Evolutionary conservation across 2,329 filamentous ascomycete species (phyloP).

Genomic region (Stemphylium vesicarium): DNA sequence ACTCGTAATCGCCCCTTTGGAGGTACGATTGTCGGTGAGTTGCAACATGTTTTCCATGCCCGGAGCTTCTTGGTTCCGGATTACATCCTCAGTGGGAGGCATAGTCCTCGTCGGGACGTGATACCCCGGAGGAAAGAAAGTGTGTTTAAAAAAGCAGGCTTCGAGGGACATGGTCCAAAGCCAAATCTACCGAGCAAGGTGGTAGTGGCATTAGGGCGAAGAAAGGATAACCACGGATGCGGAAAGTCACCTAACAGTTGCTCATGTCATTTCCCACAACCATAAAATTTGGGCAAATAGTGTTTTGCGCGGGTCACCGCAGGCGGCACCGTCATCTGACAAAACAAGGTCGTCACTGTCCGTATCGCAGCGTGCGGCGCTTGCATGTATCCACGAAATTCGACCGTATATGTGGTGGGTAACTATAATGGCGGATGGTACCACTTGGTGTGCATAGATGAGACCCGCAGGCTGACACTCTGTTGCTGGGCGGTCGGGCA

Average conservation of each 20-base stretch:
- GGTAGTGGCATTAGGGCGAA: neutral
- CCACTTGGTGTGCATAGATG: constrained; percentile 16
- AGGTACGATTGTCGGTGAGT: constrained; percentile 7
- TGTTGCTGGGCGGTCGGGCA: constrained; percentile 14
- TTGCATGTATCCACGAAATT: constrained; percentile 8
- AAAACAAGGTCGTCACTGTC: constrained; percentile 6
- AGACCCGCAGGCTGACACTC: constrained; percentile 10
- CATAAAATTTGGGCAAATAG: neutral
- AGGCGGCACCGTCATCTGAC: constrained; percentile 2
- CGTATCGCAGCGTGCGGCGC: constrained; percentile 10
- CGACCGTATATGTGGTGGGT: constrained; percentile 5
- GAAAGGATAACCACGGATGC: neutral
- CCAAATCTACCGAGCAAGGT: neutral
- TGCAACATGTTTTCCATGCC: neutral
- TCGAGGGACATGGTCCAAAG: constrained; percentile 1
- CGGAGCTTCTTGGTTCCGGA: neutral
- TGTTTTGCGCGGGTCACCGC: neutral
- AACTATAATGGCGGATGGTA: constrained; percentile 8
- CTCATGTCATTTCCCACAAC: neutral
- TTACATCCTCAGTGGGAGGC: neutral
- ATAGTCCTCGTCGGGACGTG: neutral
- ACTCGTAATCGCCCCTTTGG: neutral
- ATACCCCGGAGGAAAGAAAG: neutral
- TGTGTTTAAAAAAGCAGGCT: neutral
- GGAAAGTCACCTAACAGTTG: neutral